Evolutionary conservation across 208 protist species (phyloP), one percentile per base, ranked within the genome.

Genomic region (Phytomonas sp.): DNA sequence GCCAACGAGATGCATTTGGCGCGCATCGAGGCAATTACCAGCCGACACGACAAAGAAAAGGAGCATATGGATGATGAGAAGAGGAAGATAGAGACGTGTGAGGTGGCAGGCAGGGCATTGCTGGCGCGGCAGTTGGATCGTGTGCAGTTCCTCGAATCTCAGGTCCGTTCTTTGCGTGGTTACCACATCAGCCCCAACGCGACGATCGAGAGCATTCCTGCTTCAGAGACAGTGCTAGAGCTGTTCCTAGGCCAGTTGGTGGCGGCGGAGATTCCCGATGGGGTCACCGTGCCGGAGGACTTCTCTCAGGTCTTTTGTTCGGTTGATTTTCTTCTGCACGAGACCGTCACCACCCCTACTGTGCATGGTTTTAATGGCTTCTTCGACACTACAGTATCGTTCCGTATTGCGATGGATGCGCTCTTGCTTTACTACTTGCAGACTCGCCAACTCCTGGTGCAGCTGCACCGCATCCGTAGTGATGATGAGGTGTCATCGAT

Each of bases 171-270:
- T 29, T 69, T 96, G 33, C 88, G 89, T 60, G 92, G 89, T 26
- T 91, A 93, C 70, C 78, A 82, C 36, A 86, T 96, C 12, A 73
- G 71, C 23, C 66, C 82, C 23, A 82, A 75, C 64, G 67, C 74
- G 16, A 74, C 87, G 10, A 65, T 93, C 19, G 70, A 82, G 64
- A 67, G 78, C 12, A 36, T 94, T 42, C 77, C 52, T 6, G 64
- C 67, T 36, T 79, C 72, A 11, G 89, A 94, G 62, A 96, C 88
- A 33, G 88, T 94, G 30, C 87, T 96, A 56, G 89, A 96, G 80
- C 80, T 96, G n/a, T 96, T 94, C 60, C 69, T 96, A 29, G 92
- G 92, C 29, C 92, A 96, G 70, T 80, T 96, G 16, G 77, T 96
- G 0, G 83, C 86, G 1, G 81, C 82, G 4, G 83, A 88, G 62